Evolutionary conservation across 2,329 filamentous ascomycete species (phyloP), one percentile per base, ranked within the genome.

Genomic region (Phialocephala subalpina): DNA sequence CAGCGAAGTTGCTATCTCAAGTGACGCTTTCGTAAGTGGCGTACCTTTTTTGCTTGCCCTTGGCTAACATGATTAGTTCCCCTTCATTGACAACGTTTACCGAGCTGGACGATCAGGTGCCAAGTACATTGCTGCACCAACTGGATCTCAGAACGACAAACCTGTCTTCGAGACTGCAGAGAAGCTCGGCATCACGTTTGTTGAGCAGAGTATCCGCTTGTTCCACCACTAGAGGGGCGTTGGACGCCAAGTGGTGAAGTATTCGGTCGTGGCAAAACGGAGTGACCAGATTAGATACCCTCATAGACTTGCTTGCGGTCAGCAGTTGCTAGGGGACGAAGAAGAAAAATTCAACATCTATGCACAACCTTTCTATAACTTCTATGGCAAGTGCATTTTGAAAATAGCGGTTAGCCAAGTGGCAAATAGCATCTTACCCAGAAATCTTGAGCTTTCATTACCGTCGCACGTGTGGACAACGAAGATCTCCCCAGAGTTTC

Each of bases 41-140:
- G 18, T 27, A 40, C 55, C 35, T 45, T 62, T 36, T 40, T 42
- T 40, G 47, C 56, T 27, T 38, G 16, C 18, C 9, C 58, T 45
- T 40, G 61, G 58, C 67, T 70, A 63, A 52, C 63, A 35, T 40
- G 27, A n/a, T 8, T 66, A 93, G 92, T 99, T 99, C 88, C 96
- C 96, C 72, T 99, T 99, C 82, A 93, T 93, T 76, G 96, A 99
- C 84, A 99, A 99, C 76, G 92, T 99, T 71, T 97, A 97, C 88
- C 90, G 96, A 72, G 92, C 94, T 60, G 89, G 88, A 69, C 87
- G 93, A 75, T 97, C 93, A 25, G 96, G 96, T 58, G 94, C 89
- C 77, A 98, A 97, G 84, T 99, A 97, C 83, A 93, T 98, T 75
- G 95, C 96, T 62, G 95, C 95, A 45, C 96, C 96, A 11, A 92